phyloP scores from a whole-genome alignment of 805 yeast species.

The Yamadazyma scolyti region DNA sequence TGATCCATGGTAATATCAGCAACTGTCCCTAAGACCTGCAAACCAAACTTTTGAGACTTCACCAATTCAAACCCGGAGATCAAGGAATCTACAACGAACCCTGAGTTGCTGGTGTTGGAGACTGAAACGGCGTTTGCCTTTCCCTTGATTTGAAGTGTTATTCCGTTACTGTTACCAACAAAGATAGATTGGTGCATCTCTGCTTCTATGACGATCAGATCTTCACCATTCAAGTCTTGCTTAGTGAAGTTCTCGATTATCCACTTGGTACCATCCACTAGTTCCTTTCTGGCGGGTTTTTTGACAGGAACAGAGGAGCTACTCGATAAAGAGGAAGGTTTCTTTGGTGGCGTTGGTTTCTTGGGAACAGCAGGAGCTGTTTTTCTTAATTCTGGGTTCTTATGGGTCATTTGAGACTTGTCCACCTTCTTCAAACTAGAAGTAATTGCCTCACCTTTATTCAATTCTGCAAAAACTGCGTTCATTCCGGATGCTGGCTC shows the following conservation, averaged over 20 bases:
- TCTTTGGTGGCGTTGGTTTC: slow-evolving; percentile 79
- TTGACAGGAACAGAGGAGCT: slow-evolving; percentile 34
- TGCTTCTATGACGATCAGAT: slow-evolving; percentile 67
- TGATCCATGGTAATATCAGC: slow-evolving; percentile 88
- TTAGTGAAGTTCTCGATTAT: slow-evolving; percentile 73
- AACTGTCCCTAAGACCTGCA: slow-evolving; percentile 78
- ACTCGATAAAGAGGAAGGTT: slow-evolving; percentile 63
- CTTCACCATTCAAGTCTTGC: slow-evolving; percentile 39
- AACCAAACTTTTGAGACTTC: slow-evolving; percentile 73
- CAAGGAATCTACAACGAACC: slow-evolving; percentile 76
- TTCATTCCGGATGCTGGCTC: slow-evolving; percentile 52
- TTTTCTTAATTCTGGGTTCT: slow-evolving; percentile 77
- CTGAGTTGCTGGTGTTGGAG: slow-evolving; percentile 67
- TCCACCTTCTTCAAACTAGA: slow-evolving; percentile 88
- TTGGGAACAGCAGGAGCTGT: slow-evolving; percentile 40
- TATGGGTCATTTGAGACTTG: slow-evolving; percentile 89
- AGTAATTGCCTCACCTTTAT: slow-evolving; percentile 81
- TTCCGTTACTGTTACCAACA: slow-evolving; percentile 73
- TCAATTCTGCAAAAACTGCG: slow-evolving; percentile 91
- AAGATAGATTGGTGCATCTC: slow-evolving; percentile 85
- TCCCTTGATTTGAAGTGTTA: slow-evolving; percentile 80
- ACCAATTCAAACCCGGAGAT: slow-evolving; percentile 87
- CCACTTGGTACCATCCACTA: slow-evolving; percentile 84
- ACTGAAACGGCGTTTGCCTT: slow-evolving; percentile 87
- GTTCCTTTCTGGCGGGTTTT: slow-evolving; percentile 53